These are phyloP conservation scores for Peziza echinospora DNA, from an alignment of 495 filamentous ascomycete genomes.

Conservation along the genomic window DNA sequence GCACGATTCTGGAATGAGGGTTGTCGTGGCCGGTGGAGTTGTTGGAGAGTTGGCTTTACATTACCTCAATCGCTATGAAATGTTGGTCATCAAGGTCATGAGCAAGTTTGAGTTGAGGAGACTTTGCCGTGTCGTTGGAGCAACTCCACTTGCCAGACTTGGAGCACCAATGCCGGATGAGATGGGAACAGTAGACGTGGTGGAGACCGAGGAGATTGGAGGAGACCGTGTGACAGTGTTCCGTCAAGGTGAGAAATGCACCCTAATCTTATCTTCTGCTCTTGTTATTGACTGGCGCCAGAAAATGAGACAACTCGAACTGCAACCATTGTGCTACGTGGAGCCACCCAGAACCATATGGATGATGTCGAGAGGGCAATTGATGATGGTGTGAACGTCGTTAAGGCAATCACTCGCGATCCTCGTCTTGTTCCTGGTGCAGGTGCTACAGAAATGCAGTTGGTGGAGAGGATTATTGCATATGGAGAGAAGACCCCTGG, in stretches of 20 bases:
- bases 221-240: constrained; percentile 98
- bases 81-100: constrained; percentile 89
- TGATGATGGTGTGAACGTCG: constrained; percentile 94
- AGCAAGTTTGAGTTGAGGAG: constrained; percentile 94
- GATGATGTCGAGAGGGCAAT: constrained; percentile 95
- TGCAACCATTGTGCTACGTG: constrained; percentile 82
- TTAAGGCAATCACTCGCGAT: constrained; percentile 95
- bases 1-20: constrained; percentile 76
- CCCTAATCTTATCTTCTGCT: neutral
- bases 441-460: constrained; percentile 86
- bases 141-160: constrained; percentile 80
- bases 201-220: constrained; percentile 95
- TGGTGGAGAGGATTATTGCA: constrained; percentile 73
- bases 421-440: constrained; percentile 79
- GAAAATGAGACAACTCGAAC: constrained; percentile 82
- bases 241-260: constrained; percentile 48
- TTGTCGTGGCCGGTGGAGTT: constrained; percentile 73
- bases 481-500: constrained; percentile 82
- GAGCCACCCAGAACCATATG: constrained; percentile 92
- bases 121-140: constrained; percentile 87
- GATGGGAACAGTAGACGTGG: constrained; percentile 86
- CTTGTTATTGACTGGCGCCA: constrained; percentile 4
- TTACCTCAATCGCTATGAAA: constrained; percentile 91
- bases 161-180: constrained; percentile 99
- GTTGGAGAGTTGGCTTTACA: constrained; percentile 91